A percentile compares a stretch with the other conserved stretches of the same genome.
These are phyloP conservation scores for Rhizomucor pusillus DNA, from an alignment of 371 early-diverging fungal genomes.

Conservation along the genomic window DNA sequence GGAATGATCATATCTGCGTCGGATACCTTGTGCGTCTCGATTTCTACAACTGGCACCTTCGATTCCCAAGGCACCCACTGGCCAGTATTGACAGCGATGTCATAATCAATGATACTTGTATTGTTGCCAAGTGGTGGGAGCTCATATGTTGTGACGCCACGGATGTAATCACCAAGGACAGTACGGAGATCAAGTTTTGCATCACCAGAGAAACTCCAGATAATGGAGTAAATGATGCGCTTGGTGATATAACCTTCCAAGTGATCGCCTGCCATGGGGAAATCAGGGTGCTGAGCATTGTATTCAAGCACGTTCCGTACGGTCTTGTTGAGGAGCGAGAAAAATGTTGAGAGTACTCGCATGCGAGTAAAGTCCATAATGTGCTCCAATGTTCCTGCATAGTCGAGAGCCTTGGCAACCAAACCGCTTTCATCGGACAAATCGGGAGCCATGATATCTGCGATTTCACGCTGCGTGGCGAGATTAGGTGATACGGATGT, in stretches of 20 bases:
- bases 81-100: constrained; percentile 74
- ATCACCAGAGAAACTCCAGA: constrained; percentile 98
- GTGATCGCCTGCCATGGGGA: constrained; percentile 81
- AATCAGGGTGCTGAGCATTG: constrained; percentile 88
- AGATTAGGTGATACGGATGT: constrained; percentile 60
- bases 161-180: constrained; percentile 81
- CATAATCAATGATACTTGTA: constrained; percentile 86
- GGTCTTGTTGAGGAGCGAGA: constrained; percentile 88
- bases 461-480: constrained; percentile 73
- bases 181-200: constrained; percentile 74
- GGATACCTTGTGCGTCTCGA: constrained; percentile 93
- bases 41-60: constrained; percentile 92
- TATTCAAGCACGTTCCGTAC: constrained; percentile 85
- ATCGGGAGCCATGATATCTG: constrained; percentile 68
- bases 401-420: constrained; percentile 70
- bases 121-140: constrained; percentile 66
- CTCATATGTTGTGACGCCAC: constrained; percentile 76
- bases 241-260: constrained; percentile 80
- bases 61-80: constrained; percentile 92
- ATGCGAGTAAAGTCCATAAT: constrained; percentile 96
- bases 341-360: constrained; percentile 85
- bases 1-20: constrained; percentile 96
- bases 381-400: constrained; percentile 77
- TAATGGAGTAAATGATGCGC: constrained; percentile 77
- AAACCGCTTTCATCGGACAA: constrained; percentile 73